Evolutionary conservation across 495 filamentous ascomycete genomes (phyloP).

Genomic region (Entonaema liquescens): DNA sequence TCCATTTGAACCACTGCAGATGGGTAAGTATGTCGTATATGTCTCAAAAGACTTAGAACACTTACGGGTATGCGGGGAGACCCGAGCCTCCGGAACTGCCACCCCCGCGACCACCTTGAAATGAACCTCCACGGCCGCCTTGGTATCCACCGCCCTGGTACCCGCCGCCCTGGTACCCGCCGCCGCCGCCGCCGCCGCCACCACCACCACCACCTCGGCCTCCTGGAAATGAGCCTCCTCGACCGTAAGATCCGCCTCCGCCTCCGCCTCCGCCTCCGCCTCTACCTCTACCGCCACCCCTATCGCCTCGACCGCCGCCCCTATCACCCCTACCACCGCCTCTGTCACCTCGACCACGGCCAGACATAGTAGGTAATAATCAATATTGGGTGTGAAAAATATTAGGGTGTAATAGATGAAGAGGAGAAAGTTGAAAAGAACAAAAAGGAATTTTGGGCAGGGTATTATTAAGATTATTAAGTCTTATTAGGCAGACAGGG

Average conservation of each 20-base stretch:
- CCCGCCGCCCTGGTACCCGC: not conserved
- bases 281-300: not conserved
- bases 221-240: not conserved
- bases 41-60: not conserved
- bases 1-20: constrained; percentile 3
- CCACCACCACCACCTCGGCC: not conserved
- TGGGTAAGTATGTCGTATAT: not conserved
- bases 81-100: not conserved
- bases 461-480: not conserved
- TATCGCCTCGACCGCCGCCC: not conserved
- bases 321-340: not conserved
- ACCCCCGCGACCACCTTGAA: not conserved
- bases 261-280: not conserved
- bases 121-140: not conserved
- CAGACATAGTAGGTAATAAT: not conserved
- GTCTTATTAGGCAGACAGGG: not conserved
- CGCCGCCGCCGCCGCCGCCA: not conserved
- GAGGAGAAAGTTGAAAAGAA: not conserved
- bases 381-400: not conserved
- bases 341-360: not conserved
- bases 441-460: not conserved
- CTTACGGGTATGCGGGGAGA: not conserved
- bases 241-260: not conserved
- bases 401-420: not conserved
- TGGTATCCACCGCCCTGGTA: not conserved